These are phyloP conservation scores for Xylariaceae sp. DNA, from an alignment of 2,329 filamentous ascomycete species.

Conservation along the genomic window DNA sequence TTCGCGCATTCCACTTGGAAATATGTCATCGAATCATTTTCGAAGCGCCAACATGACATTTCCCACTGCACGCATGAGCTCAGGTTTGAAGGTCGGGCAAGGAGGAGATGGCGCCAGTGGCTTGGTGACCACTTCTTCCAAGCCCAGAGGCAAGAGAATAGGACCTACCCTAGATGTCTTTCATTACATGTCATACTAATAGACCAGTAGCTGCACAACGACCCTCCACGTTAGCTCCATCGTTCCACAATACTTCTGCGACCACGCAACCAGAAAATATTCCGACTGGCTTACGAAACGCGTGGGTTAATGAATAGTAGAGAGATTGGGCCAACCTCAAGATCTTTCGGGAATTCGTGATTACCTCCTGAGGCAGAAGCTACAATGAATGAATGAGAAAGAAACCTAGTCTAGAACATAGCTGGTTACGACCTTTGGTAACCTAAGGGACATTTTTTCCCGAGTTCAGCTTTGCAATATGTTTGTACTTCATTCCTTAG, in stretches of 20 bases:
- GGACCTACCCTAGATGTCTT: background rate
- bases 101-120: constrained; percentile 24
- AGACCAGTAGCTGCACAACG: constrained; percentile 32
- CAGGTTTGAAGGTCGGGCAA: constrained; percentile 40
- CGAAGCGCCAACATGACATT: constrained; percentile 26
- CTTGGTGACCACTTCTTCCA: constrained; percentile 28
- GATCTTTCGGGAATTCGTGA: background rate
- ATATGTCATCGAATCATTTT: constrained; percentile 26
- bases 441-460: background rate
- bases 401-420: background rate
- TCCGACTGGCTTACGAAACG: constrained; percentile 24
- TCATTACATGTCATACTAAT: constrained; percentile 15
- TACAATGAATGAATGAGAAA: background rate
- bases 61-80: constrained; percentile 39
- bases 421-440: background rate
- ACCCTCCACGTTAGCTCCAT: constrained; percentile 27
- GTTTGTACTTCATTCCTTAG: background rate
- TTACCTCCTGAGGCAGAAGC: background rate
- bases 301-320: constrained; percentile 16
- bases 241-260: constrained; percentile 26
- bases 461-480: background rate
- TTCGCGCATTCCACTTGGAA: constrained; percentile 25
- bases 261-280: constrained; percentile 26
- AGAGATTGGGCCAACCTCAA: background rate
- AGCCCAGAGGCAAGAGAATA: constrained; percentile 34